Conservation (phyloP, 371 early-diverging fungal species). For the Syncephalastrum monosporum region DNA sequence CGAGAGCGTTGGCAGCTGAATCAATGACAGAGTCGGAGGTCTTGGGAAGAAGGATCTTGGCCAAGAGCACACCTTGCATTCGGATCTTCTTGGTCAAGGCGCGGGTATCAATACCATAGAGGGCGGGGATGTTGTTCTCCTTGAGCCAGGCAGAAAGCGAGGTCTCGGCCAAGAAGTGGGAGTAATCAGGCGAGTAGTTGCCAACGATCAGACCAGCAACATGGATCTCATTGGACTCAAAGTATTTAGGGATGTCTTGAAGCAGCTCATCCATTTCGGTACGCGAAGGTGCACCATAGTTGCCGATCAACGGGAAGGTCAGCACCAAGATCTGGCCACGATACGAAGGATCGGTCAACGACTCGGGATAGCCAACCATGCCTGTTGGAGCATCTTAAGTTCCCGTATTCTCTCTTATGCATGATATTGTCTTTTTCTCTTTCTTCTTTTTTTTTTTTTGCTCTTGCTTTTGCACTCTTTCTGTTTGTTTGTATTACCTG, state of each 20-base stretch:
- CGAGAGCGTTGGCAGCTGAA: constrained; percentile 43
- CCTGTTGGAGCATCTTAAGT: constrained; percentile 38
- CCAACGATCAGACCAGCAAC: constrained; percentile 85
- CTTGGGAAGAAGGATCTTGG: constrained; percentile 82
- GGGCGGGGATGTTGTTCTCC: constrained; percentile 83
- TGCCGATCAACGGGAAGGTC: constrained; percentile 86
- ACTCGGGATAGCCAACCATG: constrained; percentile 84
- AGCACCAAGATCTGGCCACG: constrained; percentile 92
- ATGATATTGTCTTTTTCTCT: neutral
- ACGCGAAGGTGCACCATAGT: constrained; percentile 90
- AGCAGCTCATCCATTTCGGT: constrained; percentile 72
- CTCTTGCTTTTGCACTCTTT: neutral
- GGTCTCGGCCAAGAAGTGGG: constrained; percentile 90
- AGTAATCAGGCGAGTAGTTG: constrained; percentile 84
- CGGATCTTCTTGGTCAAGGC: constrained; percentile 86
- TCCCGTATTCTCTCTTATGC: constrained; percentile 40
- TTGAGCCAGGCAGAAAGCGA: constrained; percentile 88
- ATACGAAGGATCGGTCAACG: constrained; percentile 96
- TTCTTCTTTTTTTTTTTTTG: too few relatives aligned
- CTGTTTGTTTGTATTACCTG: constrained; percentile 66
- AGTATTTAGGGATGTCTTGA: constrained; percentile 81
- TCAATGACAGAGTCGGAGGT: constrained; percentile 59
- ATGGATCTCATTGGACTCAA: constrained; percentile 86
- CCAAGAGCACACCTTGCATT: constrained; percentile 82
- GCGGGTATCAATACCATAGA: constrained; percentile 94